phyloP scores from a whole-genome alignment of 1,284 basidiomycete genomes.

The Ganoderma leucocontextum region DNA sequence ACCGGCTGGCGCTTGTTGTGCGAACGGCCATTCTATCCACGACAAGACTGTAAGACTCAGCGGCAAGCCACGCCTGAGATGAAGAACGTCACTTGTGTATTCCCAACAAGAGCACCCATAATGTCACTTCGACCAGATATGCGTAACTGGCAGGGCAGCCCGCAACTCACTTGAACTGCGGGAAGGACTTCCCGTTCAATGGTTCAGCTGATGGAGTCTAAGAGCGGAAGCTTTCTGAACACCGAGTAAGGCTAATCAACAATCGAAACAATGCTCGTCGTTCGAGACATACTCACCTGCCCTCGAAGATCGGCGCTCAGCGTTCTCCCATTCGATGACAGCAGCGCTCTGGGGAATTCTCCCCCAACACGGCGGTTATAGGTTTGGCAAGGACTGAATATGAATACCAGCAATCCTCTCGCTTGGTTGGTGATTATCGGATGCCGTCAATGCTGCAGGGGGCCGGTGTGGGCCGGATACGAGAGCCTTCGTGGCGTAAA shows the following conservation, averaged over 20 bases:
- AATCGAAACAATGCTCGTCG: neutral
- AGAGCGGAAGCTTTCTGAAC: neutral
- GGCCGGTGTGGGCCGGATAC: neutral
- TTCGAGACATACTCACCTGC: neutral
- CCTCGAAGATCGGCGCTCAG: neutral
- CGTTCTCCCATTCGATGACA: neutral
- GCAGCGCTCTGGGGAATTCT: neutral
- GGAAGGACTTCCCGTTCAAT: neutral
- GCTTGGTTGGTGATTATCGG: neutral
- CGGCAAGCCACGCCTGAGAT: neutral
- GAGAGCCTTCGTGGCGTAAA: conserved; percentile 5
- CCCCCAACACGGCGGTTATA: neutral
- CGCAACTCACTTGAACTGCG: neutral
- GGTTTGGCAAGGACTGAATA: neutral
- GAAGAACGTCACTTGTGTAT: neutral
- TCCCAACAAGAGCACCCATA: neutral
- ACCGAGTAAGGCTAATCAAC: neutral
- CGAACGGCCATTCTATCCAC: conserved; percentile 1
- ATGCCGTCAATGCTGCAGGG: neutral
- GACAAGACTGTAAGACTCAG: neutral
- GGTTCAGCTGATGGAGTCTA: conserved; percentile 1
- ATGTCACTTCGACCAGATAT: conserved; percentile 1
- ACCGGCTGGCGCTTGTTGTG: neutral
- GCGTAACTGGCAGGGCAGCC: conserved; percentile 4
- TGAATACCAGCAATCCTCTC: neutral